Evolutionary conservation across 352 stramenopile genomes (phyloP).

Genomic region (Phytophthora cactorum): DNA sequence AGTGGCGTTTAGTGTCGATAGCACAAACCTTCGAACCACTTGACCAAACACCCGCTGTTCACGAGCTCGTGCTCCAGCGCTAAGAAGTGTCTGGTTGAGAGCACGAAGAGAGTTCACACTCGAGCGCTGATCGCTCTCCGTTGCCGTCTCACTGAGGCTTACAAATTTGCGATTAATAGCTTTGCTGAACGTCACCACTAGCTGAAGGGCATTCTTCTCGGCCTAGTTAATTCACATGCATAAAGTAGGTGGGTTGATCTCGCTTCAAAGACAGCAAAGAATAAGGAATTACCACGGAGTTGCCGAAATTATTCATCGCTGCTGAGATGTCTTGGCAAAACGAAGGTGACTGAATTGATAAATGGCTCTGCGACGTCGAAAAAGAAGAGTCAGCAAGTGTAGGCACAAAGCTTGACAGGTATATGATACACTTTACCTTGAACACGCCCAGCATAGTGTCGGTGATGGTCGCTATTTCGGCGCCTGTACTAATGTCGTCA

Average conservation of each 20-base stretch:
- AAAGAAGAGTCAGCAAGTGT: not conserved
- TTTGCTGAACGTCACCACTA: slow-evolving; percentile 79
- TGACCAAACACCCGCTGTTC: slow-evolving; percentile 77
- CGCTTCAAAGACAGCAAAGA: too few relatives aligned
- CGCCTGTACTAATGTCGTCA: slow-evolving; percentile 63
- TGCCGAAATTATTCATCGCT: slow-evolving; percentile 45
- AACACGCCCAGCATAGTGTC: slow-evolving; percentile 75
- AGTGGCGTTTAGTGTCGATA: slow-evolving; percentile 72
- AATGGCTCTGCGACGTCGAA: slow-evolving; percentile 52
- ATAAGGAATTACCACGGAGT: slow-evolving; percentile 34
- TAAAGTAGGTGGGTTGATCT: not conserved
- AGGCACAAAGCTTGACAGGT: not conserved
- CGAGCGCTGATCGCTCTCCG: slow-evolving; percentile 58
- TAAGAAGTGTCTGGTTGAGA: slow-evolving; percentile 75
- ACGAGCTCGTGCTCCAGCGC: slow-evolving; percentile 47
- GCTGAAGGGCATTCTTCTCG: slow-evolving; percentile 74
- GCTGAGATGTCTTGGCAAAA: slow-evolving; percentile 66
- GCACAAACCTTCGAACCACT: slow-evolving; percentile 78
- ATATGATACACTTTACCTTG: slow-evolving; percentile 53
- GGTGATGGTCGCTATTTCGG: slow-evolving; percentile 72
- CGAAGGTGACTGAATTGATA: slow-evolving; percentile 69
- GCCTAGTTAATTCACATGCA: slow-evolving; percentile 35
- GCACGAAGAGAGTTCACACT: slow-evolving; percentile 75
- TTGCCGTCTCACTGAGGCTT: slow-evolving; percentile 36
- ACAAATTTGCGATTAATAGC: slow-evolving; percentile 65